Base-by-base conservation (phyloP, 1,284 basidiomycete species). In the Vanrija pseudolonga region DNA sequence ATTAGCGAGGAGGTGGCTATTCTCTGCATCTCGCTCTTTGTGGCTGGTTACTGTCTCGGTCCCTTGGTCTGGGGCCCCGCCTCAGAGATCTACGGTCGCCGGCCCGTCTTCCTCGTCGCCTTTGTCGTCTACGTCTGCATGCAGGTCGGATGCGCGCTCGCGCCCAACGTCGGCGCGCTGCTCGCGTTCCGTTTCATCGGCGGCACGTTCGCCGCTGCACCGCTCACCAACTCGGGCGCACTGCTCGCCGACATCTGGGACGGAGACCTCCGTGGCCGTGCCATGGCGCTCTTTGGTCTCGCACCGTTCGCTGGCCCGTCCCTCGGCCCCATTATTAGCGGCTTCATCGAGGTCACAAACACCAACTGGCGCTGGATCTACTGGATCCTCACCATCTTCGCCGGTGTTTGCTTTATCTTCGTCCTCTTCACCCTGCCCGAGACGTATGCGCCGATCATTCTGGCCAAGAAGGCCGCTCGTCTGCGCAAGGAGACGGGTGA, bases 351-450 rank as follows among this genome's bases (percentile, higher is more conserved):
- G 3, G 79, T 81, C 14, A 66, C 75, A 1, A 79, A 78, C 7
- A 73, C 77, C 0, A 50, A 55, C 52, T 74, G 71, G 71, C 48
- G 78, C 41, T 80, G 79, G 78, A 71, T 80, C 12, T 91, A 85
- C 76, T 90, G 87, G 86, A 78, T 88, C 40, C 72, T 87, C 39
- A 80, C 86, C 12, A 80, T 84, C 32, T 90, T 90, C 64, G 77
- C 73, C 11, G 76, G 70, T 15, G 56, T 69, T 14, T 73, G 69
- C 56, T 55, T 65, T 28, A 43, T 60, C 22, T 15, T 69, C 56
- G 82, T 87, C 57, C 47, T 88, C 38, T 80, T 91, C 52, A 83
- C 84, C 3, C 72, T 93, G 0, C 87, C 87, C 0, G 90, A 93
- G 76, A 90, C 90, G 51, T 87, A 80, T 55, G 72, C 76, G 1